Conservation (phyloP, 345 rosid genomes). For the Euphorbia peplus region DNA sequence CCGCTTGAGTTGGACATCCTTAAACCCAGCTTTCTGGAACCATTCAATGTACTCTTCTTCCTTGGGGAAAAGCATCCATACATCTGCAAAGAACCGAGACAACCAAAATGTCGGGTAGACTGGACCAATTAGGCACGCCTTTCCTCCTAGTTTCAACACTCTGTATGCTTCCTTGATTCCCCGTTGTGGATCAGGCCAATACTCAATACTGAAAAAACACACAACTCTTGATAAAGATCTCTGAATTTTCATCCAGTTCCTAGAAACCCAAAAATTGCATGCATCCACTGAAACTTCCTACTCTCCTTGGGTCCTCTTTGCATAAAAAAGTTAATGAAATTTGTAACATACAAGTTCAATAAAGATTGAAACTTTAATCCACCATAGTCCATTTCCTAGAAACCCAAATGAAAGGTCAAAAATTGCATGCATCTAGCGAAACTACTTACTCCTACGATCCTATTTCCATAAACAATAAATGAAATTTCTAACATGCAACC, state of each 20-base stretch:
- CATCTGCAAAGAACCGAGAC: constrained; percentile 97
- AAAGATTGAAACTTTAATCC: no score
- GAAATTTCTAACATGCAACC: no score
- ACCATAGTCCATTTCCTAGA: not conserved
- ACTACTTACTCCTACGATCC: not conserved
- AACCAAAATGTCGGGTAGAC: constrained; percentile 96
- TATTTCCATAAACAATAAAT: not conserved
- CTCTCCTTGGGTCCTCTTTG: not conserved
- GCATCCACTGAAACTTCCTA: not conserved
- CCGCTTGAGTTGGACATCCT: constrained; percentile 82
- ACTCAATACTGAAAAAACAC: constrained; percentile 69
- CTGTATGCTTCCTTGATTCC: constrained; percentile 97
- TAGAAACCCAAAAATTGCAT: not conserved
- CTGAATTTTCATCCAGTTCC: not conserved
- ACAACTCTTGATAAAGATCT: not conserved
- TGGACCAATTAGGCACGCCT: constrained; percentile 92
- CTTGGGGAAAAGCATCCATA: constrained; percentile 98
- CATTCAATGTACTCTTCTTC: constrained; percentile 99
- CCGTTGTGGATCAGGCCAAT: constrained; percentile 99
- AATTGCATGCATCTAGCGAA: not conserved
- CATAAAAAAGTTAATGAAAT: no score
- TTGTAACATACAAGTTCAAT: no score
- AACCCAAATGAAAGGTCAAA: not conserved
- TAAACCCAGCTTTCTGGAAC: constrained; percentile 91
- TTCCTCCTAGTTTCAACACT: constrained; percentile 85